A percentile compares a stretch with the other conserved stretches of the same genome.
These are phyloP conservation scores for Ustilago sp. DNA, from an alignment of 1,284 basidiomycete species.

Conservation along the genomic window DNA sequence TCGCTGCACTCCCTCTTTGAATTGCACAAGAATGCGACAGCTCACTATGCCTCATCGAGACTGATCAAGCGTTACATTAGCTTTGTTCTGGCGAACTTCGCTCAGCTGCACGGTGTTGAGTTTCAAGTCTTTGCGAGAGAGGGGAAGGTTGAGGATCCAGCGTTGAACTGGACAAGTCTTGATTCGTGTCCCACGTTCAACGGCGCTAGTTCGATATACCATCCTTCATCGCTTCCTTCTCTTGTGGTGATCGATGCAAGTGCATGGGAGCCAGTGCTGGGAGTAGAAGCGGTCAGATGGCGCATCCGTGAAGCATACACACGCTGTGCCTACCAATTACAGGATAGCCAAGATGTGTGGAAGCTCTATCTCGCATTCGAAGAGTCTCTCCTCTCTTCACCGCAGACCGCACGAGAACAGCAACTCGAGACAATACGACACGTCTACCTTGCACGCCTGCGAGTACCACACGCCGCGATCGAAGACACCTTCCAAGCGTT, in stretches of 20 bases:
- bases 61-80: slow-evolving; percentile 47
- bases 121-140: neutral
- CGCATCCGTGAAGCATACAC: slow-evolving; percentile 46
- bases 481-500: slow-evolving; percentile 57
- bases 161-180: slow-evolving; percentile 36
- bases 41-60: slow-evolving; percentile 15
- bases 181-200: slow-evolving; percentile 37
- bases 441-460: slow-evolving; percentile 53
- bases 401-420: slow-evolving; percentile 18
- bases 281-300: slow-evolving; percentile 27
- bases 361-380: slow-evolving; percentile 57
- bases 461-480: slow-evolving; percentile 53
- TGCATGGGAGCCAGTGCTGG: slow-evolving; percentile 18
- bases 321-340: slow-evolving; percentile 43
- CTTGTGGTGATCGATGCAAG: neutral
- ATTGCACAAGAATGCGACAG: slow-evolving; percentile 39
- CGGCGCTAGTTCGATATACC: slow-evolving; percentile 11
- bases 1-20: slow-evolving; percentile 34
- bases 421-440: slow-evolving; percentile 51
- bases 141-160: slow-evolving; percentile 22
- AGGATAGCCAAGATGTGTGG: slow-evolving; percentile 56
- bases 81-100: slow-evolving; percentile 28
- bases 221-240: slow-evolving; percentile 23
- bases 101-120: slow-evolving; percentile 15
- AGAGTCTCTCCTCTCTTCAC: slow-evolving; percentile 18